These are phyloP conservation scores for Piper longum DNA, from an alignment of 164 flowering plant genomes.

Conservation along the genomic window DNA sequence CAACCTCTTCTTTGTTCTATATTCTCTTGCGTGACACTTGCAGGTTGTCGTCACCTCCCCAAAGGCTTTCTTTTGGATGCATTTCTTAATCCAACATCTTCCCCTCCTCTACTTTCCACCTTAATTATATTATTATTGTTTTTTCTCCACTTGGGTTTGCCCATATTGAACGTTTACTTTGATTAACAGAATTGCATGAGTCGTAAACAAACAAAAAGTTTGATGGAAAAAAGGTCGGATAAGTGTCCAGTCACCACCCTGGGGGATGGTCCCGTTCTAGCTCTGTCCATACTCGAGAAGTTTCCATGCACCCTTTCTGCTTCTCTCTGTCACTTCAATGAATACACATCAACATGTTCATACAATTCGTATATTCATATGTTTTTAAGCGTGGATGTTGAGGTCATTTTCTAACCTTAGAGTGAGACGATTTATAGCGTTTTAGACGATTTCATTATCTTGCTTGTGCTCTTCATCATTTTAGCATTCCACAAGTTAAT, in stretches of 20 bases:
- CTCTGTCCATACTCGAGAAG: too few relatives aligned
- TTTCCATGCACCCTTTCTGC: too few relatives aligned
- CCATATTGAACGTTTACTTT: background rate
- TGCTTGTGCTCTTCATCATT: background rate
- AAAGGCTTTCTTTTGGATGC: slow-evolving; percentile 2
- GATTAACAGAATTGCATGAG: background rate
- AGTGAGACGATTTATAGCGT: too few relatives aligned
- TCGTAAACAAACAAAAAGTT: background rate
- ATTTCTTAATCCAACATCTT: background rate
- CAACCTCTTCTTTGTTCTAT: background rate
- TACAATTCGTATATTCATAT: too few relatives aligned
- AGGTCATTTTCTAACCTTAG: too few relatives aligned
- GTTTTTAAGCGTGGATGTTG: too few relatives aligned
- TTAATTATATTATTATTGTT: background rate
- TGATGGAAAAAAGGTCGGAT: background rate
- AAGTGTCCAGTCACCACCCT: background rate
- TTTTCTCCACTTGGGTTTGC: background rate
- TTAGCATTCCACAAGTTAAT: background rate
- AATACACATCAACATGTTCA: too few relatives aligned
- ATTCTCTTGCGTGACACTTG: background rate
- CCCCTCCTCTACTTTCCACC: background rate
- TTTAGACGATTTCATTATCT: too few relatives aligned
- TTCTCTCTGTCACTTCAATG: too few relatives aligned
- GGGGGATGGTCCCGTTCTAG: too few relatives aligned
- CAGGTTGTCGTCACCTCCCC: background rate